phyloP scores from a whole-genome alignment of 2,329 filamentous ascomycete species.

The Botrytis elliptica region DNA sequence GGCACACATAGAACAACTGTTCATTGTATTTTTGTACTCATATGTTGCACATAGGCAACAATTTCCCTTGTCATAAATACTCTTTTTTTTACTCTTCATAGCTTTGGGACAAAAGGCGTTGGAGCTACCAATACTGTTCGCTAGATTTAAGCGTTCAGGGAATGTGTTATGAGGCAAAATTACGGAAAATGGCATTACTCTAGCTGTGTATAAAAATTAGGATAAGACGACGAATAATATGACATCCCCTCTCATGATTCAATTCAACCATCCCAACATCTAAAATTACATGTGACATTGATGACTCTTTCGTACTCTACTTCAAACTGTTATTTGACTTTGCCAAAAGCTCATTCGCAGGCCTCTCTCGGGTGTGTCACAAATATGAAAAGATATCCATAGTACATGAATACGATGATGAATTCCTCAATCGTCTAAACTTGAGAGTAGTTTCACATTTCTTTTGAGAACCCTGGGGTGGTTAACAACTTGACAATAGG shows the following conservation, averaged over 20 bases:
- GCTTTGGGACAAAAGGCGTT: conserved; percentile 40
- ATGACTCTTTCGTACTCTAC: background rate
- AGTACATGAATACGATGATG: background rate
- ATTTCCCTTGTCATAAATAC: conserved; percentile 39
- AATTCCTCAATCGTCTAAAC: background rate
- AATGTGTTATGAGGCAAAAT: conserved; percentile 34
- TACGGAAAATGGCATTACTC: conserved; percentile 35
- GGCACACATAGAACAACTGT: conserved; percentile 39
- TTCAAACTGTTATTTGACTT: background rate
- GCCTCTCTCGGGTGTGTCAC: background rate
- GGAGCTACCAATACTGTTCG: conserved; percentile 35
- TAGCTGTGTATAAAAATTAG: conserved; percentile 43
- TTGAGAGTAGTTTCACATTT: background rate
- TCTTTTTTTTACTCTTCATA: conserved; percentile 36
- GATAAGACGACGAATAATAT: conserved; percentile 53
- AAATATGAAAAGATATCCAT: background rate
- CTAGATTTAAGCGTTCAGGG: conserved; percentile 33
- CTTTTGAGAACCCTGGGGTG: background rate
- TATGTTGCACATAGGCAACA: conserved; percentile 39
- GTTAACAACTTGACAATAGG: background rate
- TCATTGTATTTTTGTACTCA: conserved; percentile 40
- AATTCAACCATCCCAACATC: background rate
- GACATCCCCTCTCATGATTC: conserved; percentile 55
- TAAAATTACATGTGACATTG: background rate
- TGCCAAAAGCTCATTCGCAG: background rate